phyloP scores from a whole-genome alignment of 225 moss, liverwort and hornwort genomes.

The Polytrichum formosum region DNA sequence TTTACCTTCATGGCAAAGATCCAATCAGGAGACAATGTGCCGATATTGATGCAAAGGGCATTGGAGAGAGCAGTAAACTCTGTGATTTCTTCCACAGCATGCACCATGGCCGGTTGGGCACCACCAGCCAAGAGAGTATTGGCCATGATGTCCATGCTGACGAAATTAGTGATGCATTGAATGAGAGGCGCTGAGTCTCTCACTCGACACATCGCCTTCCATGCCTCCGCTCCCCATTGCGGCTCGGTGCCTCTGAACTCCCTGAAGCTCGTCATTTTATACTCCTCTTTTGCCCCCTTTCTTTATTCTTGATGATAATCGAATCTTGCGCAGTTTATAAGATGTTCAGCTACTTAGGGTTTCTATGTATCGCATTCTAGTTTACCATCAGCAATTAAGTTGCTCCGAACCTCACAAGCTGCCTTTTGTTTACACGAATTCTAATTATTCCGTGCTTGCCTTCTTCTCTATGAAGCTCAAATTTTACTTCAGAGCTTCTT shows the following conservation, averaged over 20 bases:
- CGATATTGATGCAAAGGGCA: conserved; percentile 94
- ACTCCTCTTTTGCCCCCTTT: neutral
- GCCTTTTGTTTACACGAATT: neutral
- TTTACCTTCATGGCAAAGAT: conserved; percentile 89
- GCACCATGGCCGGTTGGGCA: conserved; percentile 96
- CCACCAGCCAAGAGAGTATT: conserved; percentile 88
- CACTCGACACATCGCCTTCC: conserved; percentile 87
- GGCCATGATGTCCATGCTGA: conserved; percentile 99
- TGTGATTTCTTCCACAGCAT: conserved; percentile 87
- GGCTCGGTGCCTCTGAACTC: conserved; percentile 83
- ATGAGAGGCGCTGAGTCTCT: conserved; percentile 76
- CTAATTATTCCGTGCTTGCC: neutral
- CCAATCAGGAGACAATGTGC: conserved; percentile 91
- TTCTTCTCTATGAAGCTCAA: neutral
- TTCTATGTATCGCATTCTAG: neutral
- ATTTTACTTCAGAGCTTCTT: neutral
- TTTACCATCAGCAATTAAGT: too few species aligned
- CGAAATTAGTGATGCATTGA: conserved; percentile 95
- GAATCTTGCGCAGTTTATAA: neutral
- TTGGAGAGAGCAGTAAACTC: conserved; percentile 91
- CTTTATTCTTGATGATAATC: neutral
- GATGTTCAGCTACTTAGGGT: conserved; percentile 3
- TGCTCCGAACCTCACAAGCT: too few species aligned
- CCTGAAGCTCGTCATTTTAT: conserved; percentile 84
- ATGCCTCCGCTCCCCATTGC: conserved; percentile 85